Conservation (phyloP, 1,284 basidiomycete species). For the Hemileia vastatrix region DNA sequence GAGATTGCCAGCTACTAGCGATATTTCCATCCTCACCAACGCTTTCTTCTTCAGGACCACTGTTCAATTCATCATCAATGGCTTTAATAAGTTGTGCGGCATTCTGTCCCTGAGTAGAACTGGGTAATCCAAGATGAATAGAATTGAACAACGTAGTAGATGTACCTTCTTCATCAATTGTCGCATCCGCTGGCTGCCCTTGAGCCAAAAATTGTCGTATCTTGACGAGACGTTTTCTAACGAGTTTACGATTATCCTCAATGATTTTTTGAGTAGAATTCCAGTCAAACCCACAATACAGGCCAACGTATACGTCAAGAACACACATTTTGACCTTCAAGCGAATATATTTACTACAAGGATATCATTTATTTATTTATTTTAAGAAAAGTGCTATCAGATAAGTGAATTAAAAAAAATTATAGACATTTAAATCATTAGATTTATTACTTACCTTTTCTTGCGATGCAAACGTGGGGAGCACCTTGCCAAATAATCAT, state of each 20-base stretch:
- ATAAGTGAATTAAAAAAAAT: too few relatives aligned
- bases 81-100: slow-evolving; percentile 68
- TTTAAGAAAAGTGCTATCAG: too few relatives aligned
- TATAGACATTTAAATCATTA: too few relatives aligned
- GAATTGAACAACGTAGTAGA: slow-evolving; percentile 75
- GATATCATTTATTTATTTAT: too few relatives aligned
- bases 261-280: slow-evolving; percentile 68
- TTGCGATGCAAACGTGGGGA: too few relatives aligned
- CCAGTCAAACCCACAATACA: slow-evolving; percentile 96
- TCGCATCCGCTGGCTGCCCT: slow-evolving; percentile 70
- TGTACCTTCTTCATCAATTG: slow-evolving; percentile 59
- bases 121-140: slow-evolving; percentile 72
- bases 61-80: slow-evolving; percentile 67
- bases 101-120: slow-evolving; percentile 55
- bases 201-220: slow-evolving; percentile 87
- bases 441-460: too few relatives aligned
- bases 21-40: slow-evolving; percentile 10
- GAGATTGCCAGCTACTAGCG: slow-evolving; percentile 18
- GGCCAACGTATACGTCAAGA: slow-evolving; percentile 57
- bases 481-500: slow-evolving; percentile 16
- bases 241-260: slow-evolving; percentile 75
- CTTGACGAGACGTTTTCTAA: slow-evolving; percentile 73
- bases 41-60: slow-evolving; percentile 43
- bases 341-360: too few relatives aligned
- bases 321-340: too few relatives aligned